Conservation (phyloP, 768 basidiomycete genomes). For the Suillus cothurnatus region DNA sequence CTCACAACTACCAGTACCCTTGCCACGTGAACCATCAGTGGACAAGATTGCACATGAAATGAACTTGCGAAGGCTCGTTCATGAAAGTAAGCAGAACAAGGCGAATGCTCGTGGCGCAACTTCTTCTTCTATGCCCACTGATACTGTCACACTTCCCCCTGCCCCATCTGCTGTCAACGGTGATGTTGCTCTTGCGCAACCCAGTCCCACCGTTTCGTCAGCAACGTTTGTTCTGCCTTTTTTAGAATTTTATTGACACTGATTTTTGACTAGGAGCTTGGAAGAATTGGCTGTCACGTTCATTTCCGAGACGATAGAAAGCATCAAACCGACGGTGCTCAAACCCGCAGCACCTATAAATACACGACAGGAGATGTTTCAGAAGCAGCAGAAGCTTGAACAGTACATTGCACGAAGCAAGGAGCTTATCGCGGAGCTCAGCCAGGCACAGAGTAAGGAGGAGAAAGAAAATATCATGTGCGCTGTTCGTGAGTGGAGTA, state of each 20-base stretch:
- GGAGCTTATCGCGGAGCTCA: slow-evolving; percentile 48
- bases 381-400: slow-evolving; percentile 50
- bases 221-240: slow-evolving; percentile 5
- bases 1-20: slow-evolving; percentile 2
- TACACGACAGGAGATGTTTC: slow-evolving; percentile 40
- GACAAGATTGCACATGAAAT: slow-evolving; percentile 46
- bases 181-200: background rate
- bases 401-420: slow-evolving; percentile 57
- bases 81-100: slow-evolving; percentile 41
- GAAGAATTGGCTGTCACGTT: slow-evolving; percentile 60
- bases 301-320: slow-evolving; percentile 58
- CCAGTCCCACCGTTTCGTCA: slow-evolving; percentile 1
- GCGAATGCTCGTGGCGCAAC: slow-evolving; percentile 34
- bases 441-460: slow-evolving; percentile 48
- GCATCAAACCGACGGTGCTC: slow-evolving; percentile 32
- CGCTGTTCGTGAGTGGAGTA: slow-evolving; percentile 50
- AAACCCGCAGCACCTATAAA: slow-evolving; percentile 15
- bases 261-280: slow-evolving; percentile 22
- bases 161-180: slow-evolving; percentile 6
- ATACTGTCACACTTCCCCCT: background rate
- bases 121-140: background rate
- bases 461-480: slow-evolving; percentile 51
- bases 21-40: background rate
- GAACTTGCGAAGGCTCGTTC: slow-evolving; percentile 24
- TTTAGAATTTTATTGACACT: background rate